phyloP scores from a whole-genome alignment of 2,329 filamentous ascomycete genomes.

The Polychaeton citri region DNA sequence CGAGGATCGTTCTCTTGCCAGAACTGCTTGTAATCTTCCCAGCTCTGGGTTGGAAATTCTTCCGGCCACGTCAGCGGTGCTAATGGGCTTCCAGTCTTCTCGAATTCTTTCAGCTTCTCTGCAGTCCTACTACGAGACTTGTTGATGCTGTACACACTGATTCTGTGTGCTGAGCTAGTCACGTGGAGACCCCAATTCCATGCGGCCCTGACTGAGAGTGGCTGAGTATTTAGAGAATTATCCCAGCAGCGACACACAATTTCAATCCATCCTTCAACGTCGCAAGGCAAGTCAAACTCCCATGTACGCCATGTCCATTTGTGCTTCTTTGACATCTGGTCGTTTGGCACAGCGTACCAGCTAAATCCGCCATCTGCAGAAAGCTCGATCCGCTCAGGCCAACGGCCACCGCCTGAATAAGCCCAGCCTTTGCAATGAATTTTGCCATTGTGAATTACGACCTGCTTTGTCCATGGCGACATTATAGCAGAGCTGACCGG shows the following conservation, averaged over 20 bases:
- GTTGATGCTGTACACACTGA: conserved; percentile 25
- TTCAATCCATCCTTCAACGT: conserved; percentile 49
- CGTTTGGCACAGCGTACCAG: conserved; percentile 35
- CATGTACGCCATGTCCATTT: conserved; percentile 46
- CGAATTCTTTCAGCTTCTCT: conserved; percentile 17
- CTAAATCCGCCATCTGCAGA: conserved; percentile 45
- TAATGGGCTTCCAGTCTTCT: conserved; percentile 18
- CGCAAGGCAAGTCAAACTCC: conserved; percentile 42
- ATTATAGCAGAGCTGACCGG: conserved; percentile 53
- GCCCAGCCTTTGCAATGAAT: conserved; percentile 41
- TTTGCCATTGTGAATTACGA: conserved; percentile 38
- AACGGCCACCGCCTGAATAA: conserved; percentile 28
- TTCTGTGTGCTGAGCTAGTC: conserved; percentile 25
- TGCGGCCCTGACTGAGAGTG: conserved; percentile 38
- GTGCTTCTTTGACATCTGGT: conserved; percentile 42
- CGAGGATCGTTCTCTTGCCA: conserved; percentile 19
- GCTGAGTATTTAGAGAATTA: conserved; percentile 48
- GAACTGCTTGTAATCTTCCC: conserved; percentile 20
- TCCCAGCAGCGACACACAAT: conserved; percentile 48
- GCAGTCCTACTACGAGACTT: conserved; percentile 16
- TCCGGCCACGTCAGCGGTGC: conserved; percentile 22
- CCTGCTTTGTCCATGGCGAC: conserved; percentile 39
- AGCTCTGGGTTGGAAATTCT: conserved; percentile 15
- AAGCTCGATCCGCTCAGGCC: conserved; percentile 49
- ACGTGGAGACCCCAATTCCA: conserved; percentile 36